phyloP scores from a whole-genome alignment of 2,329 filamentous ascomycete species.

The Trichoderma afroharzianum region DNA sequence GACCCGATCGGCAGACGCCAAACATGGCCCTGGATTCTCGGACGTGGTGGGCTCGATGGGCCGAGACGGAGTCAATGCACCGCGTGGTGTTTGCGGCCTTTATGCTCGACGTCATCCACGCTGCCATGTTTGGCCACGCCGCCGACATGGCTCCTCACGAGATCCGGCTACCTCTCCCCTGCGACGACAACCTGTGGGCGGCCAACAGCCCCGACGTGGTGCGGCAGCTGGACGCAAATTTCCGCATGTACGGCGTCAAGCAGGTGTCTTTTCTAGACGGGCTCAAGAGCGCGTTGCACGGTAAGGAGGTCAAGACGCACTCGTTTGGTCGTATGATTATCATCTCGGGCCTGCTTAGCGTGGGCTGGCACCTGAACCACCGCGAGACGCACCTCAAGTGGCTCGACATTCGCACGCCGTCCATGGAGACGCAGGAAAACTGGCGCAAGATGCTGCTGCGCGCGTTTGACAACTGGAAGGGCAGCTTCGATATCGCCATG shows the following conservation, averaged over 20 bases:
- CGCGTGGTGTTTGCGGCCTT: constrained; percentile 86
- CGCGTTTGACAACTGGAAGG: constrained; percentile 85
- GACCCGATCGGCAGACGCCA: constrained; percentile 37
- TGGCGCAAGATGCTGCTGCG: constrained; percentile 75
- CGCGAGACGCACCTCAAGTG: constrained; percentile 81
- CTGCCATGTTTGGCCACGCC: constrained; percentile 87
- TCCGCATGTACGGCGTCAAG: constrained; percentile 75
- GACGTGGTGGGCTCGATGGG: constrained; percentile 80
- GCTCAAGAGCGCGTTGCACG: constrained; percentile 77
- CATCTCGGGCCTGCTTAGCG: constrained; percentile 85
- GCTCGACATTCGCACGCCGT: constrained; percentile 63
- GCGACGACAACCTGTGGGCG: constrained; percentile 82
- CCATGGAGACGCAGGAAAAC: constrained; percentile 60
- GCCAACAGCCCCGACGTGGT: constrained; percentile 75
- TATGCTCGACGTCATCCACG: constrained; percentile 83
- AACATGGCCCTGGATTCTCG: constrained; percentile 37
- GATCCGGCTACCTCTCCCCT: constrained; percentile 79
- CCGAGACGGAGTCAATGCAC: constrained; percentile 81
- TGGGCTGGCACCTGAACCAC: constrained; percentile 88
- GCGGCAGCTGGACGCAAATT: constrained; percentile 69
- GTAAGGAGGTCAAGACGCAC: constrained; percentile 77
- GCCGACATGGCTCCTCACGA: constrained; percentile 91
- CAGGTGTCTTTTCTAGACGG: constrained; percentile 79
- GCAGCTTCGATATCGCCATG: constrained; percentile 73
- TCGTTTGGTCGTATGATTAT: constrained; percentile 85